Evolutionary conservation across 1,284 basidiomycete species (phyloP), one percentile per base, ranked within the genome.

Genomic region (Rhodotorula sp.): DNA sequence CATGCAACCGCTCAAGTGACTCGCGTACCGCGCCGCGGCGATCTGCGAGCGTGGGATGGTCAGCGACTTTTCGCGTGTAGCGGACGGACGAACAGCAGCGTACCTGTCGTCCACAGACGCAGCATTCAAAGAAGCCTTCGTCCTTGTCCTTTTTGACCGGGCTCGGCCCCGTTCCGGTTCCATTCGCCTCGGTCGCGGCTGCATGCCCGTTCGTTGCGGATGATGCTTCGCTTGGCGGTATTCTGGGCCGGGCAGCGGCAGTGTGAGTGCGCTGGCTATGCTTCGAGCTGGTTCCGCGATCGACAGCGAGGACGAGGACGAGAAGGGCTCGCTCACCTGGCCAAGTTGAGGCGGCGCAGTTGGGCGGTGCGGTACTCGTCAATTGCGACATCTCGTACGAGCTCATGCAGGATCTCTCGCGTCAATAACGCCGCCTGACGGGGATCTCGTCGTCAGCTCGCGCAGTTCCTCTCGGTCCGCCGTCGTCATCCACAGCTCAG

Each of bases 81-180:
- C 20, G 7, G 14, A 59, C n/a, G 5, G n/a, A 5, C 15, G 3
- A 26, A 12, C 26, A 48, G 51, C 8, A 12, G 29, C 23, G 26
- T 2, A 74, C 73, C 54, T 59, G 57, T 31, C 73, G 29, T 5
- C 51, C 48, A 49, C 73, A 75, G 26, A 72, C 68, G 18, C 68
- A 26, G 56, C 73, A 75, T 48, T 64, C 64, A 54, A 64, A 69
- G 34, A 72, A 34, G 6, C 70, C 73, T 26, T 74, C 73, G 54
- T 74, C 72, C 61, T 67, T 74, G 54, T 74, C 72, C 61, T 67
- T 74, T 64, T 68, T 72, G 31, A 26, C 67, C 46, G 71, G 69
- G 39, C 69, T 71, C n/a, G 60, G 57, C 3, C 51, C 49, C 23
- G 57, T 14, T 4, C 63, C 52, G 7, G 62, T n/a, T 3, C 63